Percentiles rank a stretch among this genome's conserved stretches.
Evolutionary conservation across 2,329 filamentous ascomycete genomes (phyloP).

Genomic region (Pseudogymnoascus sp.): DNA sequence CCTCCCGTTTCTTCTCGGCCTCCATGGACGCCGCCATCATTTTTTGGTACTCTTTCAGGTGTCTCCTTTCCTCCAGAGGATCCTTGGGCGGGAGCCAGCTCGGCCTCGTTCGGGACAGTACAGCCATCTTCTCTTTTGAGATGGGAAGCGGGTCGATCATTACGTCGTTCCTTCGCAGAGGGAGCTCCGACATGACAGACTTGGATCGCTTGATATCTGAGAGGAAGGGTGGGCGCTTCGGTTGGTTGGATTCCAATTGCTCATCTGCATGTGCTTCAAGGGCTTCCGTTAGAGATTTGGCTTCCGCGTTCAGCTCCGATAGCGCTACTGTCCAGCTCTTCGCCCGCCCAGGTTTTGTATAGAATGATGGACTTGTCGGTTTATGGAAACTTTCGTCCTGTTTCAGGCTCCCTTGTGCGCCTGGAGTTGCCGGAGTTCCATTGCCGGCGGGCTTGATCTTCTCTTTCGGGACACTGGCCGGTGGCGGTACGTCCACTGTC

Average conservation of each 20-base stretch:
- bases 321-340: constrained; percentile 69
- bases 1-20: constrained; percentile 51
- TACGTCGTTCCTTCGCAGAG: constrained; percentile 51
- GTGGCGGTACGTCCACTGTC: constrained; percentile 43
- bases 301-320: constrained; percentile 61
- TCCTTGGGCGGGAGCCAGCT: constrained; percentile 83
- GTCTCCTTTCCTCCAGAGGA: constrained; percentile 81
- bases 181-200: constrained; percentile 60
- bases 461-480: constrained; percentile 30
- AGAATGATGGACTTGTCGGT: neutral
- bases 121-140: constrained; percentile 79
- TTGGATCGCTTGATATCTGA: constrained; percentile 43
- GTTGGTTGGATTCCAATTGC: constrained; percentile 38
- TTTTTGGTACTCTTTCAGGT: constrained; percentile 75
- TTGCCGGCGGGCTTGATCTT: constrained; percentile 38
- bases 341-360: constrained; percentile 36
- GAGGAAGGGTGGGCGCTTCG: constrained; percentile 23
- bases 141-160: constrained; percentile 79
- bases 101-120: constrained; percentile 69
- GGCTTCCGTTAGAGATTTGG: constrained; percentile 66
- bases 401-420: constrained; percentile 50
- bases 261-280: constrained; percentile 71
- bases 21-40: constrained; percentile 64
- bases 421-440: constrained; percentile 51
- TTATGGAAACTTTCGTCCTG: constrained; percentile 32